A percentile compares a stretch with the other conserved stretches of the same genome.
These are phyloP conservation scores for Aspergillus ruber DNA, from an alignment of 2,329 filamentous ascomycete genomes.

Conservation along the genomic window DNA sequence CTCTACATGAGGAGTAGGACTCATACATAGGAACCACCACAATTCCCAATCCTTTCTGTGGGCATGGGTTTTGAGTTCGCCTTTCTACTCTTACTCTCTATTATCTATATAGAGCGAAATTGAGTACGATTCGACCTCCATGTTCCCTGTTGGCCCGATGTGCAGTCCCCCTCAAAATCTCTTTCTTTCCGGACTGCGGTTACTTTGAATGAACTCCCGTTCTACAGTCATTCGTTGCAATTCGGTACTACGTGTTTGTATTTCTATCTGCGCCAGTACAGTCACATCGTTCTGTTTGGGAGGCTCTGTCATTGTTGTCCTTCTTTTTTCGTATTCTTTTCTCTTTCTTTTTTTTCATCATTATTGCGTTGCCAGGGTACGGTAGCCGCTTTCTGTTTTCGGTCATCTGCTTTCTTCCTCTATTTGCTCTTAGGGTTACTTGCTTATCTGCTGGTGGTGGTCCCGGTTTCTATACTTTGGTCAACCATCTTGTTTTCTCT, in stretches of 20 bases:
- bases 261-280: conserved; percentile 13
- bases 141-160: conserved; percentile 17
- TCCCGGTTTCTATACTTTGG: conserved; percentile 4
- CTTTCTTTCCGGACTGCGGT: conserved; percentile 3
- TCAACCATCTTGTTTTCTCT: conserved; percentile 4
- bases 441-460: background rate
- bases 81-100: background rate
- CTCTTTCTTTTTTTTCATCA: conserved; percentile 3
- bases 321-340: too few species aligned
- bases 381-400: conserved; percentile 1
- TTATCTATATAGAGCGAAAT: conserved; percentile 7
- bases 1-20: conserved; percentile 1
- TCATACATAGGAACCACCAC: conserved; percentile 7
- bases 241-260: conserved; percentile 19
- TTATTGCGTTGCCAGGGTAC: too few species aligned
- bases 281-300: conserved; percentile 25
- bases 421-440: conserved; percentile 5
- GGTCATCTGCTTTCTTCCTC: conserved; percentile 11
- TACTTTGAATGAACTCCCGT: background rate
- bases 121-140: conserved; percentile 12
- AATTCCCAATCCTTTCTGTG: background rate
- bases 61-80: background rate
- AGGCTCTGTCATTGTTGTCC: conserved; percentile 23
- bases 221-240: conserved; percentile 9
- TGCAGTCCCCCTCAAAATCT: conserved; percentile 9